Evolutionary conservation across 2,329 filamentous ascomycete genomes (phyloP), one percentile per base, ranked within the genome.

Genomic region (Sclerotinia borealis): DNA sequence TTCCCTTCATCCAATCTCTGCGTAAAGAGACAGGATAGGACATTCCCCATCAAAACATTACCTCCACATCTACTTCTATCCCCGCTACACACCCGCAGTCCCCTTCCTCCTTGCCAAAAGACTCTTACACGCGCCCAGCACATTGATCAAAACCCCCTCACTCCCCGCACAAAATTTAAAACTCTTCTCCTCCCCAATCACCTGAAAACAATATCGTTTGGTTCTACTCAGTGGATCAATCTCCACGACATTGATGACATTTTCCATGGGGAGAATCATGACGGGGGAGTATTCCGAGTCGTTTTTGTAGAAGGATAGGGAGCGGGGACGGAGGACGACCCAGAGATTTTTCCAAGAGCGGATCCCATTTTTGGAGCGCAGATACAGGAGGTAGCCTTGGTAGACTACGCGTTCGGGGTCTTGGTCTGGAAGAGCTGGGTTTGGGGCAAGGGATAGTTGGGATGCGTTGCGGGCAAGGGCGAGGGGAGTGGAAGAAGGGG

Each of bases 311-410:
- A 98, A 83, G 19, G 92, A 90, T 37, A 99, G 80, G 67, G 90
- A 92, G 59, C 89, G 87, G 1, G 91, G 89, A 37, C 95, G 90
- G 59, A 99, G 82, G 0, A 98, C 95, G 15, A 89, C 90, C 95
- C 95, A 98, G 64, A 92, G 83, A 70, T 92, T 89, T 80, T 96
- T 97, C 95, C 95, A 99, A 72, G 96, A 90, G 52, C 90, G 87
- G 25, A 99, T 85, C 10, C 92, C 92, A 27, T 88, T 83, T 72
- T 92, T 93, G 66, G 88, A 90, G 71, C 91, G 92, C 63, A 97
- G 83, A 66, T 92, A 86, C 75, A 91, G 90, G 37, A 98, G 84
- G 82, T 92, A 93, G 59, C 93, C 93, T 74, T 98, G 92, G 83
- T 91, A 96, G 50, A 98, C 84, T n/a, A 98, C 89, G 31, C 93